Evolutionary conservation across 129 eudicot genomes (phyloP), one percentile per base, ranked within the genome.

Genomic region (Flaveria trinervia): DNA sequence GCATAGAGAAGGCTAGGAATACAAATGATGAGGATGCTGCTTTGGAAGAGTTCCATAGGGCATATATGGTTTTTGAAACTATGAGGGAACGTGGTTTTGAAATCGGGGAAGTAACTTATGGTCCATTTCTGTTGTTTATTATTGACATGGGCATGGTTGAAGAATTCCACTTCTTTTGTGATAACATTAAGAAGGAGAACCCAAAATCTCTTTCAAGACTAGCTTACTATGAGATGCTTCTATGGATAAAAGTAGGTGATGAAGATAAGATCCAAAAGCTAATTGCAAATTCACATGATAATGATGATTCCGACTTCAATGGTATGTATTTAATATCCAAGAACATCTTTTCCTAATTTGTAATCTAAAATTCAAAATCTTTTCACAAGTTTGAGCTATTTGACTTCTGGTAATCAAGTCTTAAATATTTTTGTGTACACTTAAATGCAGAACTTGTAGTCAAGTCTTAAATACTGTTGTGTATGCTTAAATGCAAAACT

Each of bases 221-320:
- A 54, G 87, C 94, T 68, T 94, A 87, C 76, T 94, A 91, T 72
- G 97, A 94, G 83, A 94, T 94, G 99, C 84, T 87, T 77, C 83
- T 94, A 41, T 86, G 91, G 86, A 78, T 89, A 71, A 83, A 80
- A 54, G 79, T 88, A 39, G 77, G 87, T 0, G 60, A 91, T 66
- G 89, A 78, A 82, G 90, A 65, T 12, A 89, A 89, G 84, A 83
- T 91, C 66, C 85, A 78, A 67, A 88, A 84, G 79, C 89, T 89
- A 16, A 74, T 82, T 74, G 33, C 78, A 51, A 44, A 70, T 73
- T 28, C 86, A 72, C 78, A 78, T 45, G 77, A 77, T 22, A 81
- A 72, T 52, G 88, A 81, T 50, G 83, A 80, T 62, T 73, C 79
- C 76, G 46, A 30, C 70, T 59, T 89, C 61, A 82, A 77, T 73